Evolutionary conservation across 106 monocot species (phyloP), one percentile per base, ranked within the genome.

Genomic region (Acorus calamus): DNA sequence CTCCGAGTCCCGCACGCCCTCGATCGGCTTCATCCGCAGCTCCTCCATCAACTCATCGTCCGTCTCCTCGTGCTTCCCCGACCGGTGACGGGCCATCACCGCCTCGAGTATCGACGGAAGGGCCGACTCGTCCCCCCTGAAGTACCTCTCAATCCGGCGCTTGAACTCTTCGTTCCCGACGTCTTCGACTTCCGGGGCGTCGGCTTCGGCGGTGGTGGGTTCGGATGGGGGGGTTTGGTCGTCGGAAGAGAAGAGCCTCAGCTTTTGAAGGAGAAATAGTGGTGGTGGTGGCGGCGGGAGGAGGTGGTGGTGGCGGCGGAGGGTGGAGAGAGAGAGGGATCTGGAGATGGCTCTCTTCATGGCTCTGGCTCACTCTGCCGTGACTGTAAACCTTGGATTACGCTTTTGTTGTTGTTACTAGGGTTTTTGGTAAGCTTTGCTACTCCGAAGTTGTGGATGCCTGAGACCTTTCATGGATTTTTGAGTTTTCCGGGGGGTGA

Each of bases 11-110:
- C 53, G 76, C 2, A 80, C 79, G 7, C 87, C 68, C 9, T 72
- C 51, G 3, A 87, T 68, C 6, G 86, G 94, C 68, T 51, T 56
- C 71, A 71, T 69, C 46, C 74, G 63, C 46, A 94, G 61, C 68
- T 94, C 90, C 11, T 90, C 90, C 62, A 84, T 61, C 46, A 94
- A 63, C 69, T 90, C 87, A 4, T 90, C 94, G 48, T 94, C 94
- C 4, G 94, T 90, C 6, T 87, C 72, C 55, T 76, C 76, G 64
- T 94, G 94, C 61, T 82, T 82, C 46, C 71, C 73, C 3, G 76
- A 63, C 50, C 84, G 64, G 48, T 51, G 71, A 4, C 94, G 81
- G 68, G 50, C 46, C 42, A 93, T 47, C 46, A 89, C 66, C 8
- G 89, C 86, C 69, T 89, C 86, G 46, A 74, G 67, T 45, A 93